Evolutionary conservation across 768 basidiomycete genomes (phyloP).

Genomic region (Lactifluus pinguis): DNA sequence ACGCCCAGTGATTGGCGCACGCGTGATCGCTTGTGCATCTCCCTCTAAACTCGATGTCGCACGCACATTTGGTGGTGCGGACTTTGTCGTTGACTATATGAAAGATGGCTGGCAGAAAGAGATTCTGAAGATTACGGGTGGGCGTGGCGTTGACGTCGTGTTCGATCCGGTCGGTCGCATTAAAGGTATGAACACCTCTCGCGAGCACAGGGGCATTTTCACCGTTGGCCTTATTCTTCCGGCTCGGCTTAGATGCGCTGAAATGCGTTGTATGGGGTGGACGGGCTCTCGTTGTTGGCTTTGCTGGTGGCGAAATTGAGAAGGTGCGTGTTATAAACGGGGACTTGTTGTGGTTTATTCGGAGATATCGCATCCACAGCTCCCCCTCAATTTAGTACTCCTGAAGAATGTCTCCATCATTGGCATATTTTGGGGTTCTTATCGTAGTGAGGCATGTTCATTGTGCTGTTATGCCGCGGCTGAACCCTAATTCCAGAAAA

Average conservation of each 20-base stretch:
- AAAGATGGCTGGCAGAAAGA: constrained; percentile 81
- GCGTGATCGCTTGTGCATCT: constrained; percentile 90
- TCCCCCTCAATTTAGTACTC: constrained; percentile 55
- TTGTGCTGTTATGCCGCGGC: neutral
- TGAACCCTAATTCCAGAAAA: constrained; percentile 35
- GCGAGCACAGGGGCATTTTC: neutral
- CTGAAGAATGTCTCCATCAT: constrained; percentile 24
- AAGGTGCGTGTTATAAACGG: constrained; percentile 39
- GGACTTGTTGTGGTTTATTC: neutral
- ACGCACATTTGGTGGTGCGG: constrained; percentile 69
- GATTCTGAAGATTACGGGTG: constrained; percentile 72
- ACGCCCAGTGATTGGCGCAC: constrained; percentile 69
- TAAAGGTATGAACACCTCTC: constrained; percentile 34
- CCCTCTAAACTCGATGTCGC: constrained; percentile 72
- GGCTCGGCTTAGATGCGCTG: constrained; percentile 51
- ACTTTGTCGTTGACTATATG: constrained; percentile 74
- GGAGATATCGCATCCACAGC: constrained; percentile 33
- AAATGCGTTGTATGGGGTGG: constrained; percentile 97
- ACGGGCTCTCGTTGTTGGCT: constrained; percentile 87
- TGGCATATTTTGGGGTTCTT: constrained; percentile 1
- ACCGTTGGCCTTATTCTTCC: neutral
- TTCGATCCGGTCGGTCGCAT: constrained; percentile 84
- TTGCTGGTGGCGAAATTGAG: constrained; percentile 77
- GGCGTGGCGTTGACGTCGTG: constrained; percentile 79
- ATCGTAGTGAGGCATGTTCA: neutral